Percentiles rank a stretch among this genome's conserved stretches.
These are phyloP conservation scores for Cryphonectria radicalis DNA, from an alignment of 2,329 filamentous ascomycete species.

Conservation along the genomic window DNA sequence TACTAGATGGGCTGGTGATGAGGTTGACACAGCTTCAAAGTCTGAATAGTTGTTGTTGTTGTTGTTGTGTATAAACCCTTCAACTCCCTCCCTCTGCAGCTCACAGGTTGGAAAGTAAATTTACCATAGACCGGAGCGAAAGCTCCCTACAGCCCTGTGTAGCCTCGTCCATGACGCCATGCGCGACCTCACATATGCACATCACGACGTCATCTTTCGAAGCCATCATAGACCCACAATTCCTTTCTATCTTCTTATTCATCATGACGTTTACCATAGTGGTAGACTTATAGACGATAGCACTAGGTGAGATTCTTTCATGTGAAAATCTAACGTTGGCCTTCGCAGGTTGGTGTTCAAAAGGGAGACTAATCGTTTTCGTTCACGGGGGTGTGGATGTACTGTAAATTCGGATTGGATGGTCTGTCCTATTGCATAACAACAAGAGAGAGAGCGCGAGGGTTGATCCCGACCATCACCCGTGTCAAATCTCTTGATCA, in stretches of 20 bases:
- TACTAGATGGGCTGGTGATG: background rate
- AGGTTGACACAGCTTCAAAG: background rate
- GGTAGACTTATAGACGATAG: background rate
- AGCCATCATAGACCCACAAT: conserved; percentile 17
- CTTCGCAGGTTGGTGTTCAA: background rate
- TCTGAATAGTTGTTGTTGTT: background rate
- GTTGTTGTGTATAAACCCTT: background rate
- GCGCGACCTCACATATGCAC: conserved; percentile 9
- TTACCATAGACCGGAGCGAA: conserved; percentile 7
- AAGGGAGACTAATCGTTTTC: no score
- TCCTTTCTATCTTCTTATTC: background rate
- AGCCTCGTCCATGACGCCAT: conserved; percentile 26
- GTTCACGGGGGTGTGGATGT: no score
- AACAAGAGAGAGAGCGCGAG: no score
- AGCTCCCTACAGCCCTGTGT: conserved; percentile 7
- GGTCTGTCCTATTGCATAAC: no score
- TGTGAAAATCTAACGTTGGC: background rate
- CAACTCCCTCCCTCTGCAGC: background rate
- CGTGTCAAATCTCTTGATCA: background rate
- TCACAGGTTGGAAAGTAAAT: background rate
- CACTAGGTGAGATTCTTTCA: background rate
- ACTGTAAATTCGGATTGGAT: no score
- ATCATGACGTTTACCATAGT: conserved; percentile 14
- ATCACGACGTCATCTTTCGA: conserved; percentile 26
- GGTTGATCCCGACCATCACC: background rate